Conservation (phyloP, 23 red algal genomes). For the Pyropia haitanensis region DNA sequence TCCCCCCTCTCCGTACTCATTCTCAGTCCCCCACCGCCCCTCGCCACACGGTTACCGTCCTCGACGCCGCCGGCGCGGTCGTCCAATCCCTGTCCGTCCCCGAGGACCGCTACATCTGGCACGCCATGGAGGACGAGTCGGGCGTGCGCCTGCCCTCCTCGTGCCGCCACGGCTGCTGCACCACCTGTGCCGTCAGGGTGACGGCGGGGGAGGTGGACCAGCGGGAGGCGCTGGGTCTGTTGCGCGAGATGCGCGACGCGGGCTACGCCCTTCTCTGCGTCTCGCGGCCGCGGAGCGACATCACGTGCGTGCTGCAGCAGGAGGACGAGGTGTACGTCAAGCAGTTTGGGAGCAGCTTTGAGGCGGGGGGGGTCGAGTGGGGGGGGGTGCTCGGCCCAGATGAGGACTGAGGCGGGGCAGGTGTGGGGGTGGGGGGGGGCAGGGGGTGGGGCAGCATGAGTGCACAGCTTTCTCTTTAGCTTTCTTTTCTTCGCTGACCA, state of each 20-base stretch:
- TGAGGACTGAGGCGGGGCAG: conserved; percentile 14
- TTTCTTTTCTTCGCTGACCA: no score
- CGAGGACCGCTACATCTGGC: conserved; percentile 96
- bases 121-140: conserved; percentile 61
- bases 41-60: conserved; percentile 63
- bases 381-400: conserved; percentile 81
- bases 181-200: conserved; percentile 89
- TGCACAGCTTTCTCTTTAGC: no score
- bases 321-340: conserved; percentile 96
- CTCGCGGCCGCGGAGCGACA: conserved; percentile 68
- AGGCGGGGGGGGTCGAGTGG: conserved; percentile 82
- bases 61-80: conserved; percentile 21
- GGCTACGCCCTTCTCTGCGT: conserved; percentile 93
- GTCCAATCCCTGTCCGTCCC: conserved; percentile 49
- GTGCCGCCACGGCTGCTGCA: conserved; percentile 95
- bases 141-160: conserved; percentile 64
- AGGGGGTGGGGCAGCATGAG: no score
- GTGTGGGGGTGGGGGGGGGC: not conserved
- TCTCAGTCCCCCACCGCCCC: no score
- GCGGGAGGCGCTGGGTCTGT: conserved; percentile 70
- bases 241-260: conserved; percentile 60
- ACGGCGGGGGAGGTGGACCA: conserved; percentile 41
- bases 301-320: conserved; percentile 66
- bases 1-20: no score
- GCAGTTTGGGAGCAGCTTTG: conserved; percentile 88